Percentiles rank a stretch among this genome's conserved stretches.
These are phyloP conservation scores for Kurtzmaniella natalensis DNA, from an alignment of 1,139 yeast species.

Conservation along the genomic window DNA sequence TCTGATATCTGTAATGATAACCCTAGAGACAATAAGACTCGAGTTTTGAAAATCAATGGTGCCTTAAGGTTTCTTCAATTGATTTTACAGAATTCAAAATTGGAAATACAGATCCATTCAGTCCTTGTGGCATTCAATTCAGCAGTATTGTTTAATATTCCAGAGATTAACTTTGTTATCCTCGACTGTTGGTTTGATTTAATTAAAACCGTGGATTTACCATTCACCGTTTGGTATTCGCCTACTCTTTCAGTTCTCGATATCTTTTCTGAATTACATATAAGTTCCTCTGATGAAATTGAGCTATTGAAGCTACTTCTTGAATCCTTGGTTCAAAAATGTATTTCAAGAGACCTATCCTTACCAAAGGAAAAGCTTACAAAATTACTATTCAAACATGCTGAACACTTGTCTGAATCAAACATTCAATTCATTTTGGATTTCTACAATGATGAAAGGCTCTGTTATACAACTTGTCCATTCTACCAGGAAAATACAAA, in stretches of 20 bases:
- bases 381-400: slow-evolving; percentile 36
- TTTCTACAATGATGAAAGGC: slow-evolving; percentile 45
- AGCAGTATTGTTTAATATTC: slow-evolving; percentile 24
- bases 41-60: slow-evolving; percentile 39
- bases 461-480: slow-evolving; percentile 43
- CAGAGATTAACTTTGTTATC: slow-evolving; percentile 27
- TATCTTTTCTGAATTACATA: slow-evolving; percentile 12
- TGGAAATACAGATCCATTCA: neutral
- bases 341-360: neutral
- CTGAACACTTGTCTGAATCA: slow-evolving; percentile 31
- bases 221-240: slow-evolving; percentile 50
- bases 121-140: slow-evolving; percentile 23
- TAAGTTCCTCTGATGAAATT: neutral
- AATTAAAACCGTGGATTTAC: slow-evolving; percentile 10
- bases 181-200: slow-evolving; percentile 15
- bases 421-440: slow-evolving; percentile 39
- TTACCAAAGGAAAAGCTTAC: slow-evolving; percentile 40
- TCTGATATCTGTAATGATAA: slow-evolving; percentile 18
- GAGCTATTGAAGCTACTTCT: slow-evolving; percentile 29
- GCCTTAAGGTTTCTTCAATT: slow-evolving; percentile 33
- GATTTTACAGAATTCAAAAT: slow-evolving; percentile 7
- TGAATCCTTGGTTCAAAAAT: slow-evolving; percentile 20
- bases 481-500: slow-evolving; percentile 50
- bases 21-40: neutral
- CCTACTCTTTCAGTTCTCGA: slow-evolving; percentile 40